Evolutionary conservation across 371 early-diverging fungal species (phyloP), one percentile per base, ranked within the genome.

Genomic region (Mucor sp.): DNA sequence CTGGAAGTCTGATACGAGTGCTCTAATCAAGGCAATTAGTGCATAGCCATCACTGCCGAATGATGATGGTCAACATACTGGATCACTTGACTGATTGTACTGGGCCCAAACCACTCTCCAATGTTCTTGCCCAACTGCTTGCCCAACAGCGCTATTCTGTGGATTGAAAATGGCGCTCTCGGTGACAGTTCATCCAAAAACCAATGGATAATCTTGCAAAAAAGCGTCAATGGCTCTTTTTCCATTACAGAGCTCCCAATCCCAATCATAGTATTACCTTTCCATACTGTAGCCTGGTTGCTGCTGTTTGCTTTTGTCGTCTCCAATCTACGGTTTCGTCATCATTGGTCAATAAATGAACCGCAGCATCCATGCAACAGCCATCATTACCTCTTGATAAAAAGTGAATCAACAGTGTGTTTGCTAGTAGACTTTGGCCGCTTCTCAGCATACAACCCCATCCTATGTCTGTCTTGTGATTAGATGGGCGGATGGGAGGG

Each of bases 371-470:
- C 53, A 53, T 25, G 11, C 25, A 19, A 12, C n/a, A 48, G 50
- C 21, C 2, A 1, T 6, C 15, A 56, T 72, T 81, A 81, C 92
- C 88, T 83, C 90, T 77, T 6, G 91, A 91, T 70, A 94, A 76
- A 35, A 82, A 75, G 60, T 90, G 91, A 11, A 91, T 71, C 60
- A 94, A 72, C 11, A 97, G 77, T 0, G 96, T 90, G 69, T 94
- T 94, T 1, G 94, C 94, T 58, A 99, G 79, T 60, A 99, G 76
- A 76, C 94, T 94, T 74, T 99, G 99, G 0, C 97, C 97, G 39
- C 94, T 93, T 30, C 99, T 79, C 47, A 99, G 79, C 99, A 99
- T 99, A 78, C 99, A 99, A 0, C 99, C 99, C 97, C 97, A 97
- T 3, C 97, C 97, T 43, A 90, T 88, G 65, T 94, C 98, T 1